Evolutionary conservation across 768 basidiomycete genomes (phyloP).

Genomic region (Leccinum olivaceopallidum): DNA sequence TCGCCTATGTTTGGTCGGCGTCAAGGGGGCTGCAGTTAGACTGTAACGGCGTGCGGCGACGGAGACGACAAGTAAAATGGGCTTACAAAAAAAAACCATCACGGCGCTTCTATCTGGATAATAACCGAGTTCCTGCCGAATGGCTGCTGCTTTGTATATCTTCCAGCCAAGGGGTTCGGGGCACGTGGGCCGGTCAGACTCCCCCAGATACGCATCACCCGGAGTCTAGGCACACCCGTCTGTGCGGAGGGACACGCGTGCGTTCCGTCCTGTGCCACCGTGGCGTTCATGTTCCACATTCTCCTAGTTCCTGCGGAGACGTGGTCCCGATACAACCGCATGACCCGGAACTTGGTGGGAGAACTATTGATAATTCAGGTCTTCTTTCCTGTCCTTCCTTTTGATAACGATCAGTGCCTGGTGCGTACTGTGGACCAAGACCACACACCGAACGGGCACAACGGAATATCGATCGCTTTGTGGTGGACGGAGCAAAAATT

Average conservation of each 20-base stretch:
- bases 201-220: not conserved
- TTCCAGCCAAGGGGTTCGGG: not conserved
- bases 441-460: not conserved
- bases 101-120: not conserved
- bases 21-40: not conserved
- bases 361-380: not conserved
- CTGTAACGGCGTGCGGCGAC: too few relatives aligned
- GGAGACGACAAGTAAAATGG: not conserved
- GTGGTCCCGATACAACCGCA: not conserved
- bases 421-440: not conserved
- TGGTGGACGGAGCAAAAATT: not conserved
- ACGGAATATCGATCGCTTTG: not conserved
- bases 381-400: not conserved
- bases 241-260: not conserved
- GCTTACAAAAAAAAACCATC: not conserved
- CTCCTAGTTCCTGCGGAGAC: not conserved
- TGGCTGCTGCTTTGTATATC: not conserved
- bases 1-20: not conserved
- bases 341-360: not conserved
- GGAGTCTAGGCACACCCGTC: not conserved
- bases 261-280: not conserved
- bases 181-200: not conserved
- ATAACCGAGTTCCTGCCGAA: slow-evolving; percentile 2
- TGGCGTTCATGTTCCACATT: not conserved
- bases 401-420: slow-evolving; percentile 12